Evolutionary conservation across 2,329 filamentous ascomycete species (phyloP), one percentile per base, ranked within the genome.

Genomic region (Graphium sp.): DNA sequence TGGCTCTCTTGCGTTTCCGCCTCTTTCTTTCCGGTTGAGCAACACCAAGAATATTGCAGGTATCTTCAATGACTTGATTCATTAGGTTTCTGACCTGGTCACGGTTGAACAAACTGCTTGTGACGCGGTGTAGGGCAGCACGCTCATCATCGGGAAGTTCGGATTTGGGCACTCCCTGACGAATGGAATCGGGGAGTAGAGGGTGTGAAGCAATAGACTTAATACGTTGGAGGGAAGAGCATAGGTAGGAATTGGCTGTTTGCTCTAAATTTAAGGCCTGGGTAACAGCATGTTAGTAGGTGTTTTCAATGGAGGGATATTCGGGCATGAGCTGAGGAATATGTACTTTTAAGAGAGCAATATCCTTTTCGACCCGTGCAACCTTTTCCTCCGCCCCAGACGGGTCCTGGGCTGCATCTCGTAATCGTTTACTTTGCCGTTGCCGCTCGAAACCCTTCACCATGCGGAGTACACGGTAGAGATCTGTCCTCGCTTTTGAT

Each of bases 371-470:
- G n/a, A n/a, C n/a, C n/a, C n/a, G n/a, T n/a, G n/a, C n/a, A n/a
- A n/a, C n/a, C n/a, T n/a, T n/a, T n/a, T n/a, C n/a, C n/a, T n/a
- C n/a, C n/a, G n/a, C n/a, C n/a, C n/a, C n/a, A n/a, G n/a, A n/a
- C n/a, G n/a, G n/a, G n/a, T n/a, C n/a, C n/a, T n/a, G n/a, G n/a
- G n/a, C n/a, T n/a, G n/a, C n/a, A n/a, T 51, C 17, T 68, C 63
- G 28, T 52, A 67, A 48, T 23, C 62, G 56, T 46, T 70, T 75
- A 35, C 74, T 64, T 34, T 79, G 62, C 37, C 83, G 79, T 52
- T 87, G 81, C 25, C 79, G 65, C 55, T 87, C 80, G 43, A 82
- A 77, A 26, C 74, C 74, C 45, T 80, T 82, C 32, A 74, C 75
- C 8, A 62, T 58, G 49, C 83, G 83, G 34, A 87, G 59, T 1